Evolutionary conservation across 257 asterid species (phyloP).

Genomic region (Solanum medicagineum): DNA sequence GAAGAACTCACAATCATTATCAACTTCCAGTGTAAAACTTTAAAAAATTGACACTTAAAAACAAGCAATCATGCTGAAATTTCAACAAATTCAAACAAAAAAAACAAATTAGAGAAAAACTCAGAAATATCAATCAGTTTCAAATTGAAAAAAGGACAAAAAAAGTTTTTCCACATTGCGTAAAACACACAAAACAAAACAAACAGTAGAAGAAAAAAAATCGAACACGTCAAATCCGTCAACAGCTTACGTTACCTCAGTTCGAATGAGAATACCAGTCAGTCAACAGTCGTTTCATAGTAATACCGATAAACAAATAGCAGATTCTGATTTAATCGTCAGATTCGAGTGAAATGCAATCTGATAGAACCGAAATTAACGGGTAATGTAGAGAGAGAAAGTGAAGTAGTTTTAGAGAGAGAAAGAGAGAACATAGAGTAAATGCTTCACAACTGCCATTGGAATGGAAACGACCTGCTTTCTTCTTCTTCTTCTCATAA

Average conservation of each 20-base stretch:
- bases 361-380: background rate
- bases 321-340: background rate
- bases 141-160: background rate
- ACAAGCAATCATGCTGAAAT: background rate
- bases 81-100: background rate
- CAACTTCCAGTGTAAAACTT: background rate
- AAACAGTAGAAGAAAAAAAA: background rate
- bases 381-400: background rate
- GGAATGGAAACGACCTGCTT: conserved; percentile 34
- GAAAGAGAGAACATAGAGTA: conserved; percentile 20
- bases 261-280: background rate
- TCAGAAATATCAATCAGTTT: background rate
- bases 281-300: background rate
- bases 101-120: background rate
- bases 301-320: no score
- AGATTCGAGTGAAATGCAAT: background rate
- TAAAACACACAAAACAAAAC: background rate
- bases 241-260: background rate
- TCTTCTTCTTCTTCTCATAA: conserved; percentile 7
- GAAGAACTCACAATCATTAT: background rate
- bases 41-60: background rate
- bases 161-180: background rate
- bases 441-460: conserved; percentile 60
- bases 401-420: background rate
- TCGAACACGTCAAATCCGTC: background rate